phyloP scores from a whole-genome alignment of 2,329 filamentous ascomycete species.

The Pseudomassariella vexata region DNA sequence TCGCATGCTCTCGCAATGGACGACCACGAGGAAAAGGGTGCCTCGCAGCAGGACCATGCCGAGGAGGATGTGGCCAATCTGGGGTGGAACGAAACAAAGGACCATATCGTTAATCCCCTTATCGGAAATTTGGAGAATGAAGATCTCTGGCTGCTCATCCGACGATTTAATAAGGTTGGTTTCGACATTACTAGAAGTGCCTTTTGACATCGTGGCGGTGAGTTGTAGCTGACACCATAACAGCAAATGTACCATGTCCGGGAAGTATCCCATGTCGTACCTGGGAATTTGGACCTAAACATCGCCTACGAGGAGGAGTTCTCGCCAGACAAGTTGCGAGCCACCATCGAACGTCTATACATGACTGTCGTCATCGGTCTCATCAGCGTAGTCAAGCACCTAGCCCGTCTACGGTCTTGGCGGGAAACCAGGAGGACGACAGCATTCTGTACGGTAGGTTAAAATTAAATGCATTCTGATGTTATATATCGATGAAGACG shows the following conservation, averaged over 20 bases:
- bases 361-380: constrained; percentile 69
- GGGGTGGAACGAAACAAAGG: constrained; percentile 61
- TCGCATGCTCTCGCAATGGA: constrained; percentile 38
- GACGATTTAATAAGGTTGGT: constrained; percentile 66
- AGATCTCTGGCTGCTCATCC: constrained; percentile 64
- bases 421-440: constrained; percentile 63
- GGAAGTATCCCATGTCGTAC: constrained; percentile 50
- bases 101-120: constrained; percentile 51
- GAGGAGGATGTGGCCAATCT: constrained; percentile 53
- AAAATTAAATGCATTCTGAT: background rate
- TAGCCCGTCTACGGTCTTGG: constrained; percentile 75
- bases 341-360: constrained; percentile 74
- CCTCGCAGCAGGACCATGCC: constrained; percentile 40
- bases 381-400: constrained; percentile 64
- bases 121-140: constrained; percentile 67
- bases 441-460: constrained; percentile 52
- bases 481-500: background rate
- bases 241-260: constrained; percentile 62
- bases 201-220: too few species aligned
- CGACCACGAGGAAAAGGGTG: constrained; percentile 36
- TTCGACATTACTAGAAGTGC: too few species aligned
- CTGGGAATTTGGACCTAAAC: constrained; percentile 71
- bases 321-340: constrained; percentile 74
- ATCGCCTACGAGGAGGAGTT: constrained; percentile 80
- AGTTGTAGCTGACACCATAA: too few species aligned